Base-by-base conservation (phyloP, 257 asterid genomes). In the Forsythia suspensa region DNA sequence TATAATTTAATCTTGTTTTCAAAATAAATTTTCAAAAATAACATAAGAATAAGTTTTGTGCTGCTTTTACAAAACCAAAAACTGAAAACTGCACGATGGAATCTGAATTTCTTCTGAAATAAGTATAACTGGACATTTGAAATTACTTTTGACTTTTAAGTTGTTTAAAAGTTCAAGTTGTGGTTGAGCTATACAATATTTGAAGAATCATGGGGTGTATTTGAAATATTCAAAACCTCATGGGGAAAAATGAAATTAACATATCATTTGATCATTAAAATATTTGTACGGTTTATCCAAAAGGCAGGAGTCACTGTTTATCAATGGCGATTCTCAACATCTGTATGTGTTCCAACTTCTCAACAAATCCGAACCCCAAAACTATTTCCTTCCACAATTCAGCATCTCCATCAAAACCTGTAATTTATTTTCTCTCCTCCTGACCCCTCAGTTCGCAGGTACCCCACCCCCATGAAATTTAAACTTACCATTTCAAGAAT, bases 251-350 rank as follows among this genome's bases (percentile, higher is more conserved):
- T 21, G 37, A 59, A 59, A 59, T 6, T 20, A n/a, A 20, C 68
- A n/a, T 7, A 2, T 61, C 37, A 20, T 21, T 61, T 61, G 69
- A 21, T 51, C 9, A 61, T 24, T 5, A 57, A 3, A 52, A 78
- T 65, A 76, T 70, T 77, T 72, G 71, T 51, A 74, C 55, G 79
- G 38, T 70, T 76, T 78, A 87, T 85, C 85, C 83, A 46, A 79
- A 80, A 63, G 70, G 52, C 55, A 37, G 57, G 70, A 43, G 52
- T 76, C 55, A 72, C 48, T 68, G 65, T 79, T 71, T 20, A 71
- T 71, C 88, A 75, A 93, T 93, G 98, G 97, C 92, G 15, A 84
- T 77, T 89, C 89, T 89, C 69, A 86, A 73, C 84, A 73, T 81
- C 86, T 93, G 85, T 81, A 77, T 73, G 75, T 82, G 85, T 78